Evolutionary conservation across 306 rosid species (phyloP).

Genomic region (Datisca glomerata): DNA sequence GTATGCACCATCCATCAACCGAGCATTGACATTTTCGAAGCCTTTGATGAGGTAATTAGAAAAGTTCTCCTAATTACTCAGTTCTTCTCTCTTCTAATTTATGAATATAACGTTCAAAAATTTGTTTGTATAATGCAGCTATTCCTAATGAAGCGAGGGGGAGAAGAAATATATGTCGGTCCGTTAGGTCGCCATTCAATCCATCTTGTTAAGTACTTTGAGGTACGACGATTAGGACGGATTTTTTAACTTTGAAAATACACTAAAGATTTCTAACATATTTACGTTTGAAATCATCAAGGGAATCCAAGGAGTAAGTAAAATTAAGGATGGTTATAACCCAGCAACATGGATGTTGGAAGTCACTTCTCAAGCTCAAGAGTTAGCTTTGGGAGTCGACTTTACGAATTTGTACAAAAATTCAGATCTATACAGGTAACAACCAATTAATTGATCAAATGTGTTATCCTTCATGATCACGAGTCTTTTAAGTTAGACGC

Average conservation of each 20-base stretch:
- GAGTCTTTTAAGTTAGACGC: neutral
- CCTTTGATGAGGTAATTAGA: slow-evolving; percentile 34
- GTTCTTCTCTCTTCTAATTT: neutral
- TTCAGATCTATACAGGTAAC: slow-evolving; percentile 30
- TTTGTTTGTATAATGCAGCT: slow-evolving; percentile 19
- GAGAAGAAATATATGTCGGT: slow-evolving; percentile 37
- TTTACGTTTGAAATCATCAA: neutral
- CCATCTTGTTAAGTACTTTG: slow-evolving; percentile 27
- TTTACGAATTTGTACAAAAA: slow-evolving; percentile 22
- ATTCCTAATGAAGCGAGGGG: slow-evolving; percentile 33
- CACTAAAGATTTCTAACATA: too few species aligned
- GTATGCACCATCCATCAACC: slow-evolving; percentile 55
- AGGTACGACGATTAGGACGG: slow-evolving; percentile 15
- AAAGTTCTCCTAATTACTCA: neutral
- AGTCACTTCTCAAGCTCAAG: slow-evolving; percentile 30
- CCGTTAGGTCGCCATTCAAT: slow-evolving; percentile 34
- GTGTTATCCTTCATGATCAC: neutral
- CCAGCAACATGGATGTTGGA: slow-evolving; percentile 56
- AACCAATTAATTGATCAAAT: neutral
- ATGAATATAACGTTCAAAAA: neutral
- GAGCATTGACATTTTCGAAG: slow-evolving; percentile 49
- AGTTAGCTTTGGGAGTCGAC: slow-evolving; percentile 26
- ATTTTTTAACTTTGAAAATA: neutral
- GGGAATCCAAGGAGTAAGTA: slow-evolving; percentile 26
- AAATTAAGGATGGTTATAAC: slow-evolving; percentile 25